Base-by-base conservation (phyloP, 768 basidiomycete genomes). In the Suillus fuscotomentosus region DNA sequence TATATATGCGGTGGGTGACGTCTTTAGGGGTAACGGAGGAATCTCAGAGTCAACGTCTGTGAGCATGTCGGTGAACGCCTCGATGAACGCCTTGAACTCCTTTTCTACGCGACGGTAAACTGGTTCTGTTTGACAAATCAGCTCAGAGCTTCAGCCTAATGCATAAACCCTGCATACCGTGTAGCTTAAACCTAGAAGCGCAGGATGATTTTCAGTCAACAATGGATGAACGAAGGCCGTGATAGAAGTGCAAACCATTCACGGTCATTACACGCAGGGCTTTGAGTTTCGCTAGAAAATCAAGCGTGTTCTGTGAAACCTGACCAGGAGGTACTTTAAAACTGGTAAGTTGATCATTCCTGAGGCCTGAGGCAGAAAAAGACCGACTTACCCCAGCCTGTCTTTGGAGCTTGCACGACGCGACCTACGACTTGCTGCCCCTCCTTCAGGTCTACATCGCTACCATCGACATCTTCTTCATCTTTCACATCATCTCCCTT, bases 21-120 rank as follows among this genome's bases (percentile, higher is more conserved):
- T 99, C 97, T 71, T 95, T 96, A 0, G 93, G 86, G 97, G 97
- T 2, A 99, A 80, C 9, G 86, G 88, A 0, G 97, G 97, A 0
- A 99, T 85, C 70, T 97, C 87, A 20, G 86, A 78, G 73, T 99
- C 97, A 1, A 86, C 87, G 53, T 88, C 88, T 27, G 57, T 80
- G 17, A 97, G 80, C 36, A 85, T 75, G 13, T 85, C 80, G 1
- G 90, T 90, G 71, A 96, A 87, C 0, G 78, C 78, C 48, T 90
- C 88, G 22, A 96, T 78, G 70, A 97, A 98, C 43, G 82, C 85
- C 71, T 90, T 91, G 90, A 92, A 98, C 75, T 98, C 94, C 69
- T 88, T 85, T 74, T 97, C 95, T 1, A 92, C 92, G 24, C 83
- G 83, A 24, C 70, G 74, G 60, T 77, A 65, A 13, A 67, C 69